Percentiles rank a stretch among this genome's conserved stretches.
These are phyloP conservation scores for Pseudonectria foliicola DNA, from an alignment of 2,329 filamentous ascomycete species.

Conservation along the genomic window DNA sequence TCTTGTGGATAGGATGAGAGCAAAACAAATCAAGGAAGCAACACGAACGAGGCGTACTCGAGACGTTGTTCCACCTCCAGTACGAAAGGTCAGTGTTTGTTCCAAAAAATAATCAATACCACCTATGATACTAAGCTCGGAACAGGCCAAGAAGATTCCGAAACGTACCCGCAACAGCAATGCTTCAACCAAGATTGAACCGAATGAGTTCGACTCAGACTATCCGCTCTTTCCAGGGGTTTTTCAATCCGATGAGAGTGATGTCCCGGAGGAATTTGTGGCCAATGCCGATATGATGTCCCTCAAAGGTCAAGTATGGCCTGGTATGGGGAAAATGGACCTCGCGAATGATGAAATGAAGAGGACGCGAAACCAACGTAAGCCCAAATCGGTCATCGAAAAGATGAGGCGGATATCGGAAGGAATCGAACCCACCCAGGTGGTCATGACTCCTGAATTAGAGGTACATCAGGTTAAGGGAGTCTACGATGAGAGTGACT, in stretches of 20 bases:
- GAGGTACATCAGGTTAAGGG: conserved; percentile 45
- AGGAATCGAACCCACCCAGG: conserved; percentile 56
- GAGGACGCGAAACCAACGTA: conserved; percentile 70
- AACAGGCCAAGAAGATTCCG: conserved; percentile 23
- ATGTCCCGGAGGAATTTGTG: conserved; percentile 21
- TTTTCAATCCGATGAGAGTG: conserved; percentile 21
- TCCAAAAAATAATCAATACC: too few relatives aligned
- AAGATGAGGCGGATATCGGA: conserved; percentile 59
- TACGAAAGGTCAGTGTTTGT: conserved; percentile 15
- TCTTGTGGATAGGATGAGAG: conserved; percentile 68
- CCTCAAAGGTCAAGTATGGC: conserved; percentile 67
- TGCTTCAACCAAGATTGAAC: conserved; percentile 22
- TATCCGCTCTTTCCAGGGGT: conserved; percentile 23
- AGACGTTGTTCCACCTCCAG: conserved; percentile 11
- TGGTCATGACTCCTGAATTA: conserved; percentile 51
- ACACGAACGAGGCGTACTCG: conserved; percentile 43
- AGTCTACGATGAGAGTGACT: conserved; percentile 55
- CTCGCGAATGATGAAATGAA: conserved; percentile 67
- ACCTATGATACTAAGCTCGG: not conserved
- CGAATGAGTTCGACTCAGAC: conserved; percentile 18
- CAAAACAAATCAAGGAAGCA: conserved; percentile 63
- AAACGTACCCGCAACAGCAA: conserved; percentile 17
- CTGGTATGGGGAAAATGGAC: conserved; percentile 77
- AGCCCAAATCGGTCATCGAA: conserved; percentile 62
- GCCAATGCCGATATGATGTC: conserved; percentile 25